Evolutionary conservation across 2,329 filamentous ascomycete species (phyloP).

Genomic region (Hymenoscyphus scutula): DNA sequence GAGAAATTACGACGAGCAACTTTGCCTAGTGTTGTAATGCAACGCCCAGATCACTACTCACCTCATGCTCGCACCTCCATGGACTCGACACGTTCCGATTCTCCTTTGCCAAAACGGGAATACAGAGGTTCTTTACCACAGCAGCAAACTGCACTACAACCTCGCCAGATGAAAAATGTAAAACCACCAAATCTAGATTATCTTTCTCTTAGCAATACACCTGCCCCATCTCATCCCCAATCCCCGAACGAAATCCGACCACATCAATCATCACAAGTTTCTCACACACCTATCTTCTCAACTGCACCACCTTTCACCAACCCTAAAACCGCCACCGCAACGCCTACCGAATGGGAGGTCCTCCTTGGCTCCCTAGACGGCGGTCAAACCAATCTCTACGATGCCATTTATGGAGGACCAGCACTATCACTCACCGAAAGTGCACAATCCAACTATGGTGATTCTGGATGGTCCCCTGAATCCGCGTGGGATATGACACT

Average conservation of each 20-base stretch:
- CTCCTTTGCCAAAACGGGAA: slow-evolving; percentile 41
- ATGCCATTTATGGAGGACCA: slow-evolving; percentile 73
- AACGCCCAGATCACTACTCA: slow-evolving; percentile 19
- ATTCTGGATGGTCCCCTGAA: slow-evolving; percentile 52
- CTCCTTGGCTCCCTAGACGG: slow-evolving; percentile 77
- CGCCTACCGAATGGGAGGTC: slow-evolving; percentile 76
- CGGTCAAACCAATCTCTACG: slow-evolving; percentile 79
- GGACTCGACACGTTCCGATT: slow-evolving; percentile 28
- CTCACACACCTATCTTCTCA: slow-evolving; percentile 35
- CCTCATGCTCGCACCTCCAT: slow-evolving; percentile 31
- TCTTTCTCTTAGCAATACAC: slow-evolving; percentile 50
- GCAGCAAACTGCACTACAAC: slow-evolving; percentile 22
- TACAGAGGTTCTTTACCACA: slow-evolving; percentile 37
- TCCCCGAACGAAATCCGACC: slow-evolving; percentile 41
- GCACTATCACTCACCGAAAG: slow-evolving; percentile 33
- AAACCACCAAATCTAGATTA: slow-evolving; percentile 56
- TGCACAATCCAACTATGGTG: slow-evolving; percentile 30
- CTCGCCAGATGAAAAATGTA: slow-evolving; percentile 19
- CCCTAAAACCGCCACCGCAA: slow-evolving; percentile 46
- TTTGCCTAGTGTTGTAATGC: slow-evolving; percentile 42
- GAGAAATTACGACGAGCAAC: slow-evolving; percentile 58
- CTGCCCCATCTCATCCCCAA: slow-evolving; percentile 47
- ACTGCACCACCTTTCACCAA: slow-evolving; percentile 27
- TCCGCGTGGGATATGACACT: slow-evolving; percentile 45
- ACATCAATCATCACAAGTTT: slow-evolving; percentile 41